A percentile compares a stretch with the other conserved stretches of the same genome.
Conservation (phyloP, 169 alveolate species). For the Besnoitia besnoiti region DNA sequence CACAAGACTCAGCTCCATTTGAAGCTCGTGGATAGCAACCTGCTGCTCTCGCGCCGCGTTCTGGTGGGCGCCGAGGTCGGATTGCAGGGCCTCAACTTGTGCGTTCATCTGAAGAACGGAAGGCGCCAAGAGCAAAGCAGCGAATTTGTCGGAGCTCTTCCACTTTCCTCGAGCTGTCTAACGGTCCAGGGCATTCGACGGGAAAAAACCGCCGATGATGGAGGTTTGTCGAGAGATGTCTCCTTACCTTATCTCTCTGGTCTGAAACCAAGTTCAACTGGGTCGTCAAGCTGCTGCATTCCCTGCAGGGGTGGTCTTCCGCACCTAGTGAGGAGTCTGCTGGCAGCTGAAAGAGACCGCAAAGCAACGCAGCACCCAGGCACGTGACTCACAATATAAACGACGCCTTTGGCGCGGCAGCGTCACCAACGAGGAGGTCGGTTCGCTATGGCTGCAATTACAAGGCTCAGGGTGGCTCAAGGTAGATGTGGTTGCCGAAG, state of each 20-base stretch:
- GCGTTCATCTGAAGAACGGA: background rate
- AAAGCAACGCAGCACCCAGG: no score
- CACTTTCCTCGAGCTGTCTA: no score
- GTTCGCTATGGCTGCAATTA: no score
- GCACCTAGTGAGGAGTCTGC: background rate
- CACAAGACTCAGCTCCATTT: background rate
- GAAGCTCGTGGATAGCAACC: background rate
- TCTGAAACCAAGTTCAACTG: background rate
- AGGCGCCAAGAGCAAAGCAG: no score
- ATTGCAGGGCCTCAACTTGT: conserved; percentile 15
- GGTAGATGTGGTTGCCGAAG: no score
- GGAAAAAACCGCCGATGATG: no score
- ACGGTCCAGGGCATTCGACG: background rate
- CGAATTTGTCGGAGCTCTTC: no score
- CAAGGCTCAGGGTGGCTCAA: no score
- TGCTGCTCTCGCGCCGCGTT: conserved; percentile 6
- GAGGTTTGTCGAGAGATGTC: no score
- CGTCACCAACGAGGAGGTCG: no score
- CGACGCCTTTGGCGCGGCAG: no score
- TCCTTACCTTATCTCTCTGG: background rate
- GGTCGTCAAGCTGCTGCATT: background rate
- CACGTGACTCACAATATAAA: no score
- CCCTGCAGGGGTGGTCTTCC: background rate
- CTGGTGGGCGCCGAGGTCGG: conserved; percentile 15
- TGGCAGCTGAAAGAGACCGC: background rate